A percentile compares a stretch with the other conserved stretches of the same genome.
These are phyloP conservation scores for Skeletonema marinoi DNA, from an alignment of 108 stramenopile genomes.

Conservation along the genomic window DNA sequence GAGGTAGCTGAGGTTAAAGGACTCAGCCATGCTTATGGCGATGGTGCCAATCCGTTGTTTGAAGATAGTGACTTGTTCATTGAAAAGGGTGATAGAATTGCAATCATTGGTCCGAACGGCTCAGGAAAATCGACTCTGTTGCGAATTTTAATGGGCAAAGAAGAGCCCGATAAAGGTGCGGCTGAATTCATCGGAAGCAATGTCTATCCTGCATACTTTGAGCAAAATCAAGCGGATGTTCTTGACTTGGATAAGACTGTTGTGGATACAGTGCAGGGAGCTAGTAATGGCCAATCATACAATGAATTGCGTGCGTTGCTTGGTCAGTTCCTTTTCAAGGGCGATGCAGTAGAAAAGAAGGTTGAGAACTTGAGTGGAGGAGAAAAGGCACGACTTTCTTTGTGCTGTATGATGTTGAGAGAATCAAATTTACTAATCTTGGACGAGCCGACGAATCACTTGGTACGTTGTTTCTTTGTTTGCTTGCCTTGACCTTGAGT, in stretches of 20 bases:
- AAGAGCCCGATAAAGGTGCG: slow-evolving; percentile 93
- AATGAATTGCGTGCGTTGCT: slow-evolving; percentile 86
- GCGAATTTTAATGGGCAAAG: slow-evolving; percentile 75
- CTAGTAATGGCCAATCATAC: slow-evolving; percentile 44
- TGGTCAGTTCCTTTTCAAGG: slow-evolving; percentile 90
- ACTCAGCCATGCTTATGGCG: slow-evolving; percentile 83
- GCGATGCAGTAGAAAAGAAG: slow-evolving; percentile 78
- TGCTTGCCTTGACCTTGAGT: background rate
- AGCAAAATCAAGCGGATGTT: slow-evolving; percentile 95
- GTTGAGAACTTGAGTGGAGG: slow-evolving; percentile 95
- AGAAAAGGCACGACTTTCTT: slow-evolving; percentile 98
- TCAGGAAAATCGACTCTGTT: slow-evolving; percentile 85
- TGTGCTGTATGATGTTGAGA: slow-evolving; percentile 92
- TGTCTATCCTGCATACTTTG: slow-evolving; percentile 88
- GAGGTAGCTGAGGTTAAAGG: slow-evolving; percentile 80
- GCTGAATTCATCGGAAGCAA: slow-evolving; percentile 83
- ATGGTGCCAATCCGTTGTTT: slow-evolving; percentile 87
- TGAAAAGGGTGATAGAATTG: slow-evolving; percentile 94
- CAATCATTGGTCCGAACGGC: slow-evolving; percentile 92
- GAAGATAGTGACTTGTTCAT: slow-evolving; percentile 80
- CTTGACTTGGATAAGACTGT: slow-evolving; percentile 83
- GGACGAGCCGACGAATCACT: slow-evolving; percentile 92
- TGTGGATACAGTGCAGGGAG: slow-evolving; percentile 54
- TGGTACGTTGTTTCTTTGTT: slow-evolving; percentile 25
- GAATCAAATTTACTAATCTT: slow-evolving; percentile 94